Base-by-base conservation (phyloP, 768 basidiomycete species). In the Boletus rubroflammeus region DNA sequence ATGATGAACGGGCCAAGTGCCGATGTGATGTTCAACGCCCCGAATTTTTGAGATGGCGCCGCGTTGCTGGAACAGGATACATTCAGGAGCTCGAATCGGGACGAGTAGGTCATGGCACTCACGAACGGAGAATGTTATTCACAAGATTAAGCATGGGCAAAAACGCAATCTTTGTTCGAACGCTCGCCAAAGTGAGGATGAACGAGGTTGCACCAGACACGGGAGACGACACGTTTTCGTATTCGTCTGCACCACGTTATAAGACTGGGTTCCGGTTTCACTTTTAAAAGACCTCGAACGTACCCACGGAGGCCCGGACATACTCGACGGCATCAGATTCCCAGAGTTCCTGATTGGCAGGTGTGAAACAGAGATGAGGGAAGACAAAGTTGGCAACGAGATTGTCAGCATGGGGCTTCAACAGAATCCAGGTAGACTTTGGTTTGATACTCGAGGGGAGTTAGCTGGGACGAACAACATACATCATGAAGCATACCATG, bases 371-470 rank as follows among this genome's bases (percentile, higher is more conserved):
- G 26, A 96, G 79, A 63, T 90, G 87, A 29, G 93, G 91, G 78
- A 93, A 95, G 19, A 88, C 84, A 62, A 93, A 93, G 35, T 76
- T 78, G 9, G 86, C 83, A n/a, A 94, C 81, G 5, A 95, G 80
- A 3, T 73, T 82, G 65, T 89, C 78, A 35, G 88, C 82, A 62
- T 92, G 93, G 21, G 92, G 92, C 70, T 93, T 93, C 66, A 96
- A 80, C 35, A 90, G 78, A 3, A 77, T 73, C 92, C 93, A 95
- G 5, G 91, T 96, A n/a, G 90, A 81, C 65, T 91, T 93, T 14
- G 93, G 93, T 73, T 95, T 95, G 61, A 96, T 83, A 62, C 93
- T 95, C 48, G 52, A 47, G 52, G 47, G 32, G 25, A 19, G n/a
- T 72, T 43, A 72, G 57, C 6, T 7, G n/a, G 19, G 14, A 28